Base-by-base conservation (phyloP, 2,329 filamentous ascomycete genomes). In the Xylaria arbuscula region DNA sequence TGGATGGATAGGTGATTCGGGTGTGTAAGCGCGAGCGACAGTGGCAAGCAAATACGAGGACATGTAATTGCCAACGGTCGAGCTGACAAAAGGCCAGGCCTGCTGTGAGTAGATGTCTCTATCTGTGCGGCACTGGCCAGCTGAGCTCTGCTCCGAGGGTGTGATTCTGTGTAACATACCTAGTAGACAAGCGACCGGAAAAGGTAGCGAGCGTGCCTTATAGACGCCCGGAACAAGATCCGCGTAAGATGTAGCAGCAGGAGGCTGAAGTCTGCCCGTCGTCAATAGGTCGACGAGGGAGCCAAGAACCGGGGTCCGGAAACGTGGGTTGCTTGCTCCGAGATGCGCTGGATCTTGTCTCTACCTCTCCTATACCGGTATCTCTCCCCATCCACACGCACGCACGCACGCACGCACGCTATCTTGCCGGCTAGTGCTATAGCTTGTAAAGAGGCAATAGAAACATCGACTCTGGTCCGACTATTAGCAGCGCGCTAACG, bases 271-370 rank as follows among this genome's bases (percentile, higher is more conserved):
- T 28, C 15, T 32, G 60, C 64, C 48, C 9, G 48, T 54, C 50
- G 54, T 54, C 65, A 28, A 65, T 38, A 40, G 50, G 42, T 57
- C 11, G 50, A 13, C 34, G 28, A 58, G 57, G 36, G 22, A 50
- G 59, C 56, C 55, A 64, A 61, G 60, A 68, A 13, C 59, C 51
- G 67, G 56, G 64, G 55, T 70, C 60, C 60, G 60, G 64, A 67
- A 68, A 63, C 59, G 60, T 64, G 56, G 59, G 59, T 55, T 60
- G 55, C 51, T 55, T n/a, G 40, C 15, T 45, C 42, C 45, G 47
- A 40, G 56, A 61, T 51, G 28, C 13, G 61, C 45, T 56, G 40
- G 42, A 60, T 47, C 6, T 10, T 53, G 32, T 53, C 22, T n/a
- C 3, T 40, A 32, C 32, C 36, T 56, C 36, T 55, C 45, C 40